phyloP scores from a whole-genome alignment of 2,329 filamentous ascomycete species.

The Aspergillus ibericus region DNA sequence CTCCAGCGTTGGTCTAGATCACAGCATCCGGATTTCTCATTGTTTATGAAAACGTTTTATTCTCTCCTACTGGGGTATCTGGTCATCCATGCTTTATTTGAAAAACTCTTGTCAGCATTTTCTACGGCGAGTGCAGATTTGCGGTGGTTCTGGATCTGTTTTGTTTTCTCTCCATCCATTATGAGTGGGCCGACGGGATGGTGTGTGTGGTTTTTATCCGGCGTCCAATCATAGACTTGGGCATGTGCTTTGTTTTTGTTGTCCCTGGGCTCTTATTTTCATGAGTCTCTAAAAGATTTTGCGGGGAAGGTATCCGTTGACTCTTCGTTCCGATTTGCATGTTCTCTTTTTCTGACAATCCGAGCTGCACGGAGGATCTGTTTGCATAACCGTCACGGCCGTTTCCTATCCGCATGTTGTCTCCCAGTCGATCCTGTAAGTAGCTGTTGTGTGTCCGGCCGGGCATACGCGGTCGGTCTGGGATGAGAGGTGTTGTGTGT shows the following conservation, averaged over 20 bases:
- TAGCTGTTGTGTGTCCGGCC: conserved; percentile 21
- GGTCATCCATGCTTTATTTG: conserved; percentile 15
- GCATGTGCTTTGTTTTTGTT: conserved; percentile 35
- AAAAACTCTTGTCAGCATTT: conserved; percentile 28
- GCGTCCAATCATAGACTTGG: conserved; percentile 46
- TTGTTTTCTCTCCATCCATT: conserved; percentile 29
- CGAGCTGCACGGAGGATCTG: conserved; percentile 13
- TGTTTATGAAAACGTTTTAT: conserved; percentile 19
- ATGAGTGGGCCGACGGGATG: conserved; percentile 37
- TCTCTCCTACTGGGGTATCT: conserved; percentile 13
- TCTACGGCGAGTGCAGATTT: conserved; percentile 33
- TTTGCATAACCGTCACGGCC: conserved; percentile 23
- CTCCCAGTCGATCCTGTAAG: conserved; percentile 22
- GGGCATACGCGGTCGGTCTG: conserved; percentile 21
- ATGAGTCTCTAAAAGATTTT: conserved; percentile 26
- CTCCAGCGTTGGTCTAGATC: conserved; percentile 8
- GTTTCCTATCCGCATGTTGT: conserved; percentile 17
- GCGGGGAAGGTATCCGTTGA: conserved; percentile 25
- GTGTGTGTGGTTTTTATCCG: conserved; percentile 38
- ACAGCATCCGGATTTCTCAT: conserved; percentile 10
- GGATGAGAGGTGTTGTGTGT: conserved; percentile 16
- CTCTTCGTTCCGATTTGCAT: conserved; percentile 18
- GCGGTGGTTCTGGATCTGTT: conserved; percentile 28
- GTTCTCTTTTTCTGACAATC: conserved; percentile 14
- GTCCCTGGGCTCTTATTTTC: conserved; percentile 21